Percentiles rank a stretch among this genome's conserved stretches.
These are phyloP conservation scores for Nemania sp. DNA, from an alignment of 2,329 filamentous ascomycete species.

Conservation along the genomic window DNA sequence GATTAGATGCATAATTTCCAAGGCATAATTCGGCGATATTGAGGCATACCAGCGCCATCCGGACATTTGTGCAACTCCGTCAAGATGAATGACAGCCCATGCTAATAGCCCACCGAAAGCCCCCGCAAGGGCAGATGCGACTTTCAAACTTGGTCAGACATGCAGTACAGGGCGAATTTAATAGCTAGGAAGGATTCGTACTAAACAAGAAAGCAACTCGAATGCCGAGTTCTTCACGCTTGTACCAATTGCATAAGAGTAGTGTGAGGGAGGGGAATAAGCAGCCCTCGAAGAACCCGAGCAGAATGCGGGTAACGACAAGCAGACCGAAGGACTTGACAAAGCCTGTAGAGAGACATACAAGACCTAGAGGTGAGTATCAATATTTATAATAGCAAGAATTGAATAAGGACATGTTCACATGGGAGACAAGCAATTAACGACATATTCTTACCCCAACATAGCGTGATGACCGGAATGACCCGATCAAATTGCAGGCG, in stretches of 20 bases:
- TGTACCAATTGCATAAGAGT: conserved; percentile 39
- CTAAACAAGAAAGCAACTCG: conserved; percentile 36
- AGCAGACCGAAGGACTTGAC: conserved; percentile 34
- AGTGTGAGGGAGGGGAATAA: conserved; percentile 38
- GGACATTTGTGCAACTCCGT: conserved; percentile 32
- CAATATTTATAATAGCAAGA: no score
- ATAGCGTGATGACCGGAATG: conserved; percentile 29
- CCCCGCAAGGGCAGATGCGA: conserved; percentile 33
- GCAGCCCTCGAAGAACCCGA: conserved; percentile 38
- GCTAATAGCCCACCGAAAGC: conserved; percentile 38
- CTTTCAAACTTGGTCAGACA: conserved; percentile 18
- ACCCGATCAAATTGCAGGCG: conserved; percentile 34
- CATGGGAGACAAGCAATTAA: not conserved
- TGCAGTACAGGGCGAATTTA: not conserved
- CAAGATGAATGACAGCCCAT: conserved; percentile 34
- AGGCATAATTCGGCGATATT: no score
- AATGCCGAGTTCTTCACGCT: conserved; percentile 36
- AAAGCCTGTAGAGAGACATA: conserved; percentile 36
- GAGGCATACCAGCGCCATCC: conserved; percentile 36
- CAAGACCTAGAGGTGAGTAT: conserved; percentile 13
- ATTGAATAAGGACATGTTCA: not conserved
- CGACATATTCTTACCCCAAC: conserved; percentile 28
- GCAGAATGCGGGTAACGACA: conserved; percentile 33
- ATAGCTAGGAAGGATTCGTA: not conserved
- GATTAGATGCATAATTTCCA: not conserved